Base-by-base conservation (phyloP, 108 stramenopile species). In the Hondaea fermentalgiana region DNA sequence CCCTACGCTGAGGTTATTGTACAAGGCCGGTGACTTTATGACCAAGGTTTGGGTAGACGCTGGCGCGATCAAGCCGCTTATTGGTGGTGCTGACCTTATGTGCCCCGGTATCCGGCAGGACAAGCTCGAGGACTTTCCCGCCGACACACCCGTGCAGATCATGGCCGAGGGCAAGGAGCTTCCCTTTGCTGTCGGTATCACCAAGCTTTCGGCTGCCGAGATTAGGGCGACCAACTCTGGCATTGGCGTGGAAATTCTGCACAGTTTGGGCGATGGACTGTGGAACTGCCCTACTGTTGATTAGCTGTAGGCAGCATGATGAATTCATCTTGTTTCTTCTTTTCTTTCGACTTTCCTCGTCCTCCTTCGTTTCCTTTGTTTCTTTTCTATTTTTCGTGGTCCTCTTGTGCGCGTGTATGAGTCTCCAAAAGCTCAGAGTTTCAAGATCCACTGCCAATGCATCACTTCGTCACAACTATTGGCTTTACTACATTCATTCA, bases 1-100 rank as follows among this genome's bases (percentile, higher is more conserved):
- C 28, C 76, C 76, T 21, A 83, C 76, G n/a, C 28, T 83, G 51
- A 47, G 76, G 25, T 47, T 83, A 53, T 45, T 83, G 76, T 53
- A 83, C 76, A 83, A 83, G 76, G 49, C 51, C 12, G 76, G 76
- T 12, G 76, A 83, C 51, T 53, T 83, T 83, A 83, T 83, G 76
- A 53, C 45, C n/a, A 47, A 83, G 76, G 76, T 83, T 12, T 83
- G 51, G 49, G 76, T 83, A 6, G 76, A 83, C 23, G 51, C 76
- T 3, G 76, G 76, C 76, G 76, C 76, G 12, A 83, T 83, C 4
- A 83, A 83, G 51, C 76, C 76, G 3, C 51, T 83, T 1, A 83
- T 83, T 28, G 76, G 76, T 12, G 76, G 76, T 23, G 76, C 76
- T 6, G 76, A 47, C 3, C 51, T 83, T 17, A 83, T 83, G 76